These are phyloP conservation scores for Evernia prunastri DNA, from an alignment of 495 filamentous ascomycete genomes.

Conservation along the genomic window DNA sequence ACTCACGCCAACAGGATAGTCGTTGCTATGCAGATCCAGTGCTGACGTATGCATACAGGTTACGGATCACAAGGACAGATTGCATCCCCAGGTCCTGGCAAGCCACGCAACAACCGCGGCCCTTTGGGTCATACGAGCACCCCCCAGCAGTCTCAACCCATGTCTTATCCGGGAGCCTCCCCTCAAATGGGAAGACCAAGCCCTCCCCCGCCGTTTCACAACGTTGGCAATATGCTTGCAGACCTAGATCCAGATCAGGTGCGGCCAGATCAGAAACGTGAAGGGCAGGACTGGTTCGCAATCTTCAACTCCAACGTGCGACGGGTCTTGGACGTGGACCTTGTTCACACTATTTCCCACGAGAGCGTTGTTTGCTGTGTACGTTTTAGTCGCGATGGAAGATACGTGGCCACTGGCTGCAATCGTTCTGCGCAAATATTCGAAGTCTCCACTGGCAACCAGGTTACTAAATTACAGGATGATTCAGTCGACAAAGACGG, in stretches of 20 bases:
- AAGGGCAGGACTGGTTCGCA: slow-evolving; percentile 78
- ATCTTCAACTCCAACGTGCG: slow-evolving; percentile 83
- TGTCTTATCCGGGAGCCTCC: slow-evolving; percentile 73
- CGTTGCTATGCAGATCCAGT: neutral
- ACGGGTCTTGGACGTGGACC: slow-evolving; percentile 76
- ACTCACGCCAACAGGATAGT: neutral
- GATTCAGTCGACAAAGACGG: slow-evolving; percentile 76
- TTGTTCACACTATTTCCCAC: slow-evolving; percentile 78
- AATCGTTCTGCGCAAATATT: slow-evolving; percentile 88
- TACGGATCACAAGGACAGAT: slow-evolving; percentile 70
- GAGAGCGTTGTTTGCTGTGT: slow-evolving; percentile 91
- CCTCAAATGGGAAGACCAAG: slow-evolving; percentile 86
- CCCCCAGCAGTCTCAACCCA: slow-evolving; percentile 77
- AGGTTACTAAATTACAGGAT: slow-evolving; percentile 73
- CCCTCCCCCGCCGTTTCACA: slow-evolving; percentile 53
- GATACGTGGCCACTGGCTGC: slow-evolving; percentile 83
- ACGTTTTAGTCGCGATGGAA: slow-evolving; percentile 80
- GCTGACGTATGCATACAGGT: slow-evolving; percentile 34
- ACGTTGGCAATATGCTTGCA: slow-evolving; percentile 72
- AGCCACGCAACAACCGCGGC: slow-evolving; percentile 47
- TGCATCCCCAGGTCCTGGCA: slow-evolving; percentile 79
- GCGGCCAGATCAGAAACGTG: slow-evolving; percentile 75
- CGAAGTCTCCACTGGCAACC: slow-evolving; percentile 71
- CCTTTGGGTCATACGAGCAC: slow-evolving; percentile 54
- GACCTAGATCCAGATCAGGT: slow-evolving; percentile 82